A percentile compares a stretch with the other conserved stretches of the same genome.
Evolutionary conservation across 805 yeast genomes (phyloP).

Genomic region (Lipomyces orientalis): DNA sequence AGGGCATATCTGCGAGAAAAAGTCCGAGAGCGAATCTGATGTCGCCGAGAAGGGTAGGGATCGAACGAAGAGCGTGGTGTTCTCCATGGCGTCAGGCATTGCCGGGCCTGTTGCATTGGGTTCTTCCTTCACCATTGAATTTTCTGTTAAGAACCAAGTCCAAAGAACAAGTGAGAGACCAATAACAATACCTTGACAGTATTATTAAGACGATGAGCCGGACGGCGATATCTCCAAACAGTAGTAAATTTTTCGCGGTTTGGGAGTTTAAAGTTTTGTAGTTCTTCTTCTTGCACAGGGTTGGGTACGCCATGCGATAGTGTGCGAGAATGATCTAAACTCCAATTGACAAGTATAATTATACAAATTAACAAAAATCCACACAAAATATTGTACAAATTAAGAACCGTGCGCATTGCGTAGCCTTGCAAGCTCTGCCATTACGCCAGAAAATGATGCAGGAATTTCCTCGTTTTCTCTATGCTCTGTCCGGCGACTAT

Average conservation of each 20-base stretch:
- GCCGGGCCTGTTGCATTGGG: not conserved
- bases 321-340: not conserved
- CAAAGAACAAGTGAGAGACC: not conserved
- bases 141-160: not conserved
- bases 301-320: no score
- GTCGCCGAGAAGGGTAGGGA: conserved; percentile 82
- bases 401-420: not conserved
- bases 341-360: not conserved
- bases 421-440: conserved; percentile 20
- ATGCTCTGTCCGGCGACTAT: not conserved
- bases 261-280: conserved; percentile 24
- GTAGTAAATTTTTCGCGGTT: conserved; percentile 6
- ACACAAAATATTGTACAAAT: not conserved
- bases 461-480: conserved; percentile 2
- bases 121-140: conserved; percentile 1
- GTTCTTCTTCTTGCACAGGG: not conserved
- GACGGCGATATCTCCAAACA: not conserved
- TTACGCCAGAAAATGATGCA: conserved; percentile 20
- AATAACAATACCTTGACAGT: not conserved
- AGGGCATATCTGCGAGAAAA: conserved; percentile 90
- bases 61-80: conserved; percentile 77
- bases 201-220: not conserved
- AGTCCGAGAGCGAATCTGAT: conserved; percentile 78
- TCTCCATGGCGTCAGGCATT: conserved; percentile 5
- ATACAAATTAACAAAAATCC: not conserved